Conservation (phyloP, 1,284 basidiomycete genomes). For the Agaricales sp. region DNA sequence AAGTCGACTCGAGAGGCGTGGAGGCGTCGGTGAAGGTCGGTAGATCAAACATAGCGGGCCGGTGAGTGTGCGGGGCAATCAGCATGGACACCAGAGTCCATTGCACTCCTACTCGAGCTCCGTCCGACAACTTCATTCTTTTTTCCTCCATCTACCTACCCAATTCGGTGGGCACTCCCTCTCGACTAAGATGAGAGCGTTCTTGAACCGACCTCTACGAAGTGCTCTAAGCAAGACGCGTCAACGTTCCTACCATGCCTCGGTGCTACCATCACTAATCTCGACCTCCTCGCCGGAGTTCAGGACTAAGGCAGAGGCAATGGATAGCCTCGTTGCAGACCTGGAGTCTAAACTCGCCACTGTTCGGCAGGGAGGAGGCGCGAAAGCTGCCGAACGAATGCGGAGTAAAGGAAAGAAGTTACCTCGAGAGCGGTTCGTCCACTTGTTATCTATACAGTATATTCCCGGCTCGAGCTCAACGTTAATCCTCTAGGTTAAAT, state of each 20-base stretch:
- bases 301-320: slow-evolving; percentile 46
- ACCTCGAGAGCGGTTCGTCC: slow-evolving; percentile 71
- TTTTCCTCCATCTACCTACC: slow-evolving; percentile 5
- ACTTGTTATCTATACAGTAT: too few species aligned
- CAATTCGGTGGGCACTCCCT: neutral
- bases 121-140: neutral
- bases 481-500: slow-evolving; percentile 21
- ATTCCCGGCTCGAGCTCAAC: slow-evolving; percentile 3
- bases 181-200: neutral
- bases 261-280: slow-evolving; percentile 61
- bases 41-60: too few species aligned
- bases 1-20: too few species aligned
- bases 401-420: slow-evolving; percentile 73
- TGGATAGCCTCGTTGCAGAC: slow-evolving; percentile 59
- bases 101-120: neutral
- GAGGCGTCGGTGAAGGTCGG: too few species aligned
- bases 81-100: neutral
- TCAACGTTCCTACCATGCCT: slow-evolving; percentile 42
- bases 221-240: neutral
- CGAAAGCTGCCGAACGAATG: slow-evolving; percentile 72
- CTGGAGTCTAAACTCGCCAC: slow-evolving; percentile 46
- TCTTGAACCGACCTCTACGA: neutral
- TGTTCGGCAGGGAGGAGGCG: slow-evolving; percentile 51
- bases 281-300: slow-evolving; percentile 67
- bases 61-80: neutral